Conservation (phyloP, 2,329 filamentous ascomycete genomes). For the Sclerotinia borealis region DNA sequence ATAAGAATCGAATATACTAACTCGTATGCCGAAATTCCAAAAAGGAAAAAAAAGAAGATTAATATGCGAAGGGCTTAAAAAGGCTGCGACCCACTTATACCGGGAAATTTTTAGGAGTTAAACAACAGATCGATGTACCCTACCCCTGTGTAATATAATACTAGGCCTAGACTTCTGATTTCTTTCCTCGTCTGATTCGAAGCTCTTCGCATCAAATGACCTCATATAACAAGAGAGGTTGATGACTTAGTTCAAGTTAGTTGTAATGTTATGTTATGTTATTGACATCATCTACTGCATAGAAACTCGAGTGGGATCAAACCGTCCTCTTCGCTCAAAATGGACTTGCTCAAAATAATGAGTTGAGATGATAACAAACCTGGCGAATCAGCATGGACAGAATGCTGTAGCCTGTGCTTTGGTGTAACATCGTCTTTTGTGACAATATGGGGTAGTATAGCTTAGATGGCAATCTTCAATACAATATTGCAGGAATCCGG, state of each 20-base stretch:
- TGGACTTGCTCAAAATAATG: not conserved
- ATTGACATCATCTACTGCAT: not conserved
- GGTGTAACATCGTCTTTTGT: not conserved
- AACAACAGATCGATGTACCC: not conserved
- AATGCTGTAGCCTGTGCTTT: not conserved
- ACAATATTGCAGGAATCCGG: not conserved
- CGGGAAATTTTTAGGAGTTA: not conserved
- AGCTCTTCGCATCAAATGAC: not conserved
- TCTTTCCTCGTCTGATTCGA: not conserved
- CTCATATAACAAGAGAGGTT: not conserved
- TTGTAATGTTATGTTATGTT: not conserved
- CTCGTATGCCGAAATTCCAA: not conserved
- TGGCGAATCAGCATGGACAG: not conserved
- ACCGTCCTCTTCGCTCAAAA: not conserved
- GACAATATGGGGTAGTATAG: not conserved
- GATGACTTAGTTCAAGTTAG: no score
- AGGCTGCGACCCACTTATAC: not conserved
- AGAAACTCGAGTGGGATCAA: not conserved
- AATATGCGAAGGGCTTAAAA: not conserved
- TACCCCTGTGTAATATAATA: not conserved
- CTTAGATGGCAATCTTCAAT: not conserved
- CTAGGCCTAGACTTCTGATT: not conserved
- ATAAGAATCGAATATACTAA: not conserved
- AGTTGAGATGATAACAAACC: not conserved
- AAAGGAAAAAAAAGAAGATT: not conserved